Percentiles rank a stretch among this genome's conserved stretches.
These are phyloP conservation scores for Syncephalis fuscata DNA, from an alignment of 371 early-diverging fungal species.

Conservation along the genomic window DNA sequence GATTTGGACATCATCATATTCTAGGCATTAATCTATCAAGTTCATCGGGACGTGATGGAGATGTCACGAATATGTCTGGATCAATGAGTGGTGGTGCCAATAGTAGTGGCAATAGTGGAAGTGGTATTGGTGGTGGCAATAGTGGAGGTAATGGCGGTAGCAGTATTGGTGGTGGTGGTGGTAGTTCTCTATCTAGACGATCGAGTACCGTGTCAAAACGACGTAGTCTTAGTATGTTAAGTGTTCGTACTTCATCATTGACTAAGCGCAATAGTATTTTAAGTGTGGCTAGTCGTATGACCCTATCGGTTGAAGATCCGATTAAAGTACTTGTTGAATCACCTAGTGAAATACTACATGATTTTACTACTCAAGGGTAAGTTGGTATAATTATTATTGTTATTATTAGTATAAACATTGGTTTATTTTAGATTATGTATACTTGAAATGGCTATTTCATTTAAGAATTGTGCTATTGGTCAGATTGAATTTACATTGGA, in stretches of 20 bases:
- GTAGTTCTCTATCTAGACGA: too few species aligned
- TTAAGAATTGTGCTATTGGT: constrained; percentile 42
- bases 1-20: constrained; percentile 71
- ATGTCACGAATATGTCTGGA: background rate
- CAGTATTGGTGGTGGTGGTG: constrained; percentile 1
- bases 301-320: constrained; percentile 36
- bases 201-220: too few species aligned
- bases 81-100: constrained; percentile 1
- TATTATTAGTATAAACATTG: background rate
- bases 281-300: constrained; percentile 1
- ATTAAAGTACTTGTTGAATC: constrained; percentile 32
- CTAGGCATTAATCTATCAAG: constrained; percentile 67
- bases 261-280: too few species aligned
- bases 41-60: constrained; percentile 9
- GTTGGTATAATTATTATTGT: background rate
- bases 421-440: constrained; percentile 22
- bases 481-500: constrained; percentile 30
- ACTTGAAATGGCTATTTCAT: constrained; percentile 22
- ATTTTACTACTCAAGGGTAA: constrained; percentile 30
- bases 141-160: constrained; percentile 11
- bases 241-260: too few species aligned
- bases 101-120: too few species aligned
- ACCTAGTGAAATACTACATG: constrained; percentile 19
- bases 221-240: too few species aligned
- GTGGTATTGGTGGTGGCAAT: background rate